Evolutionary conservation across 352 stramenopile species (phyloP).

Genomic region (Phytophthora pini): DNA sequence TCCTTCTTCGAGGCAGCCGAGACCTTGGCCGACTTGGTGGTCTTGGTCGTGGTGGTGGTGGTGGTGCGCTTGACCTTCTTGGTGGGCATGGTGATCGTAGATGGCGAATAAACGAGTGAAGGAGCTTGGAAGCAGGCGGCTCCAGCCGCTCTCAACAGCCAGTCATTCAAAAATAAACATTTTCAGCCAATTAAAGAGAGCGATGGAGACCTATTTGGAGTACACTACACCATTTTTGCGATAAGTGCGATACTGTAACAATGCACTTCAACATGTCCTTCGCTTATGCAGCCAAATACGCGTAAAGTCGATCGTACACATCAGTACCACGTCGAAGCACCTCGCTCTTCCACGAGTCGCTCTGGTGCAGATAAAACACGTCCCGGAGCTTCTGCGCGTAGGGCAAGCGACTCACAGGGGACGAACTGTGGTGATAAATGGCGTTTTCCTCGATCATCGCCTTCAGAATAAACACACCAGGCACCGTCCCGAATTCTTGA

Average conservation of each 20-base stretch:
- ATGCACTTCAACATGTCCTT: background rate
- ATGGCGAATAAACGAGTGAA: constrained; percentile 90
- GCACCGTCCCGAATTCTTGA: constrained; percentile 81
- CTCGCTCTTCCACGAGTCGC: constrained; percentile 62
- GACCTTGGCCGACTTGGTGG: constrained; percentile 76
- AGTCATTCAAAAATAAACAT: constrained; percentile 29
- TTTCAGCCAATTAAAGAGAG: constrained; percentile 26
- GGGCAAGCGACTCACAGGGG: constrained; percentile 47
- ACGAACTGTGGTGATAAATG: constrained; percentile 53
- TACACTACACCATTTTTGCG: background rate
- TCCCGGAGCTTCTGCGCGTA: constrained; percentile 73
- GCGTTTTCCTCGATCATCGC: constrained; percentile 70
- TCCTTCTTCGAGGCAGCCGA: constrained; percentile 82
- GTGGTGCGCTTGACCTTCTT: constrained; percentile 90
- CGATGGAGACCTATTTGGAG: background rate
- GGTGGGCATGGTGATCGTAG: constrained; percentile 83
- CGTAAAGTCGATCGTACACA: constrained; percentile 54
- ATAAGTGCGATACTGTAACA: background rate
- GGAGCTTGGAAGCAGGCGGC: background rate
- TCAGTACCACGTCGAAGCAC: constrained; percentile 58
- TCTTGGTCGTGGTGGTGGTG: constrained; percentile 62
- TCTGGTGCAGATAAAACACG: constrained; percentile 82
- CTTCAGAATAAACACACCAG: constrained; percentile 62
- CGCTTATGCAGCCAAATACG: constrained; percentile 27
- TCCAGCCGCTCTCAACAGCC: constrained; percentile 22